phyloP scores from a whole-genome alignment of 805 yeast genomes.

The Sungouiella thailandica region DNA sequence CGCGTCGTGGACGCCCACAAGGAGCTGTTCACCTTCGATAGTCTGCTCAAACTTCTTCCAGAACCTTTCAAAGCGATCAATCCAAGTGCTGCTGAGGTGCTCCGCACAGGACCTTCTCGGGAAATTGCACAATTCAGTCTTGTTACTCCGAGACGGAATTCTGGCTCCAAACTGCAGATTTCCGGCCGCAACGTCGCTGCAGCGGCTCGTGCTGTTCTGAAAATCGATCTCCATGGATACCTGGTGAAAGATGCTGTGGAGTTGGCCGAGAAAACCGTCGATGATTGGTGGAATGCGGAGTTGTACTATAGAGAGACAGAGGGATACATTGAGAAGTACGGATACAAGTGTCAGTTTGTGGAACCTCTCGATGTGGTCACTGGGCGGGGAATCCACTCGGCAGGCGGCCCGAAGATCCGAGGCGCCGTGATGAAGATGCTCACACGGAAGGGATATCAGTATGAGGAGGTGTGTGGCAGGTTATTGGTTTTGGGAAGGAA shows the following conservation, averaged over 20 bases:
- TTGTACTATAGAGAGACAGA: constrained; percentile 32
- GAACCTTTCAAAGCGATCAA: not conserved
- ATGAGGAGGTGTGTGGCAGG: constrained; percentile 42
- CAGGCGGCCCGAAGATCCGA: constrained; percentile 44
- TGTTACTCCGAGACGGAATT: not conserved
- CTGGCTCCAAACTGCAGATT: too few relatives aligned
- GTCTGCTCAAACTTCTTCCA: not conserved
- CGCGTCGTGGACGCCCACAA: constrained; percentile 27
- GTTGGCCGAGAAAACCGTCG: constrained; percentile 31
- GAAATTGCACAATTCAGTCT: too few relatives aligned
- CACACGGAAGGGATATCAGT: constrained; percentile 32
- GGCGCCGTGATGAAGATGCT: constrained; percentile 39
- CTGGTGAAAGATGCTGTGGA: constrained; percentile 43
- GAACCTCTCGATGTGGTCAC: constrained; percentile 49
- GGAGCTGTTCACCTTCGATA: constrained; percentile 20
- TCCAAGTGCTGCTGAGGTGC: not conserved
- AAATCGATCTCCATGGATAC: constrained; percentile 56
- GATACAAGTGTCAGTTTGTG: constrained; percentile 35
- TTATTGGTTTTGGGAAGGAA: constrained; percentile 44
- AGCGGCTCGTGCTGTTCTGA: too few relatives aligned
- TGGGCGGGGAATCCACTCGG: constrained; percentile 69
- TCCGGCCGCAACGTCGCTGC: too few relatives aligned
- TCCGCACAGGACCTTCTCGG: not conserved
- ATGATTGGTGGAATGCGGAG: constrained; percentile 65
- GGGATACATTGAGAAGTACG: constrained; percentile 31